A percentile compares a stretch with the other conserved stretches of the same genome.
phyloP scores from a whole-genome alignment of 495 filamentous ascomycete species.

The Xylaria cubensis region DNA sequence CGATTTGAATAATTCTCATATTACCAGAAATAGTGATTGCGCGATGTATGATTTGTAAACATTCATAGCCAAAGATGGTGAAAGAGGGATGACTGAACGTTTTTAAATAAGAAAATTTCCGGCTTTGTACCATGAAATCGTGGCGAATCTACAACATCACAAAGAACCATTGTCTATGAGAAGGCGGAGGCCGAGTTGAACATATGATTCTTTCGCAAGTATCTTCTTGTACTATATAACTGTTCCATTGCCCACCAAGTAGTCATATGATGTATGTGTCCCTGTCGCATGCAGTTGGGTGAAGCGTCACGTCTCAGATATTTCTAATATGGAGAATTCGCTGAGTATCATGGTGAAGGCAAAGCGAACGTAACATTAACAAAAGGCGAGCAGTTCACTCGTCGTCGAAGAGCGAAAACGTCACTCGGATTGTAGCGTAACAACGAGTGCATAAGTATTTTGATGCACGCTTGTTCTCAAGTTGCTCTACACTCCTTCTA shows the following conservation, averaged over 20 bases:
- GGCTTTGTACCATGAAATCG: not conserved
- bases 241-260: not conserved
- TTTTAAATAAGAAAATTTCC: not conserved
- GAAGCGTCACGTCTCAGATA: not conserved
- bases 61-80: not conserved
- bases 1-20: conserved; percentile 15
- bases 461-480: no score
- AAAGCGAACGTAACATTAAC: not conserved
- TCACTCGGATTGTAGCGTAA: no score
- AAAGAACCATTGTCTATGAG: not conserved
- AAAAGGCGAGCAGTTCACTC: no score
- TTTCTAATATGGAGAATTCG: not conserved
- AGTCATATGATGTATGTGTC: not conserved
- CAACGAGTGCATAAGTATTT: no score
- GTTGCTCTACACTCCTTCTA: no score
- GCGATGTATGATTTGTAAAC: not conserved
- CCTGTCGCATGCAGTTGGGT: not conserved
- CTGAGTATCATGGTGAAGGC: not conserved
- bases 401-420: no score
- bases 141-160: not conserved
- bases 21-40: not conserved
- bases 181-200: not conserved
- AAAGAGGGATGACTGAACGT: not conserved
- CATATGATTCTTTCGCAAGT: not conserved
- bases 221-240: not conserved